Conservation (phyloP, 192 early-diverging fungal genomes). For the Podila epicladia region DNA sequence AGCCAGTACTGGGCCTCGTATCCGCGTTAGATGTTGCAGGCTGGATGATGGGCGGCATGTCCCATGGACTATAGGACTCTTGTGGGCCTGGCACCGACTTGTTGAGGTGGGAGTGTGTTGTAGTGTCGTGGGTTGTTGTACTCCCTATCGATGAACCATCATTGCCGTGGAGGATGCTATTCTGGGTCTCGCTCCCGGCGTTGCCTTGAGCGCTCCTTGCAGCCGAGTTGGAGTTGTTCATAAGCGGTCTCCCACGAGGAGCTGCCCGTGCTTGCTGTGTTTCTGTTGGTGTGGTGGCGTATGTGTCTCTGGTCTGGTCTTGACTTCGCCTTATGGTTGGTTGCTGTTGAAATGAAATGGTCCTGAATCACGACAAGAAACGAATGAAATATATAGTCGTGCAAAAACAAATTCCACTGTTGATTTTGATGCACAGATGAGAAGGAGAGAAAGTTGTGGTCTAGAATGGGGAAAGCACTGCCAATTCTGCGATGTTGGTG, state of each 20-base stretch:
- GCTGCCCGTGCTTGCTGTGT: background rate
- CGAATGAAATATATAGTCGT: too few species aligned
- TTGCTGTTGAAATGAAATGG: too few species aligned
- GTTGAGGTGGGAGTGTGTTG: background rate
- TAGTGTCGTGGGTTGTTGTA: background rate
- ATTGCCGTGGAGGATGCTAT: background rate
- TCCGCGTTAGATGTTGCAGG: slow-evolving; percentile 5
- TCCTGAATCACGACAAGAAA: too few species aligned
- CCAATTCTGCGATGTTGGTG: too few species aligned
- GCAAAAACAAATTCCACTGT: too few species aligned
- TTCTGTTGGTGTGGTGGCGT: background rate
- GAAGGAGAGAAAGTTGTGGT: too few species aligned
- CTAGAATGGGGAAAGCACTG: too few species aligned
- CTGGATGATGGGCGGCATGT: slow-evolving; percentile 48
- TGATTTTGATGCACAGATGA: too few species aligned
- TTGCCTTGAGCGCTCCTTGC: background rate
- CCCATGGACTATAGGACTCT: slow-evolving; percentile 46
- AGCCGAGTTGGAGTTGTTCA: background rate
- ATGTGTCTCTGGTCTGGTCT: too few species aligned
- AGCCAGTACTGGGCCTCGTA: background rate
- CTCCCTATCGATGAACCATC: background rate
- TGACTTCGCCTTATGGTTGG: too few species aligned
- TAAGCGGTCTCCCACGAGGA: background rate
- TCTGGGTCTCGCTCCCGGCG: background rate
- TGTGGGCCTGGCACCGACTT: slow-evolving; percentile 6